Evolutionary conservation across 805 yeast species (phyloP), one percentile per base, ranked within the genome.

Genomic region (Tetrapisispora fleetii): DNA sequence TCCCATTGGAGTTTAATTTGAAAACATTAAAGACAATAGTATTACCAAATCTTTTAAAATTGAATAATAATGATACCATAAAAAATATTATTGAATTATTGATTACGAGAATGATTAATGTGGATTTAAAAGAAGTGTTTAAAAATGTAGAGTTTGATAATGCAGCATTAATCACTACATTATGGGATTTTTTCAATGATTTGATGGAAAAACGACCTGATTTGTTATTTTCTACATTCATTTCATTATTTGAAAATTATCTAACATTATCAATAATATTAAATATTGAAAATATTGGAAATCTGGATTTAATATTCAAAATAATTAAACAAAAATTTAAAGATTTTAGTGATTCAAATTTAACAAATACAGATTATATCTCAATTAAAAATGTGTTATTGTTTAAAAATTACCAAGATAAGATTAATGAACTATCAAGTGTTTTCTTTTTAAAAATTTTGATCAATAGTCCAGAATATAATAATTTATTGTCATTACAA

Each of bases 1-100:
- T 93, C 69, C 97, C 98, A 1, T 96, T 87, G 59, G 87, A 85
- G 53, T 91, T 84, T 64, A 98, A 93, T 59, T 68, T 89, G 51
- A 74, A 74, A 19, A 86, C 96, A 0, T 70, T 93, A 56, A 80
- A 81, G 47, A 67, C 70, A 32, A 79, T 85, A 54, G 72, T 93
- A 54, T 75, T 74, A 30, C 80, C 90, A 1, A 76, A 87, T 19
- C 19, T 46, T 18, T 67, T 81, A 47, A 74, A 78, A 49, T 70
- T 93, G 51, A 81, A 79, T 59, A 89, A 93, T 1, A 73, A 76
- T 42, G 84, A 87, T n/a, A 75, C 80, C 40, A 73, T 84, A 48
- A 76, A 80, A 40, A 81, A 77, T 48, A 75, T 90, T 32, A 71
- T 90, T 30, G 67, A 79, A 16, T 77, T 90, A 0, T 71, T 93